Conservation (phyloP, 352 stramenopile species). For the Phytophthora macrochlamydospora region DNA sequence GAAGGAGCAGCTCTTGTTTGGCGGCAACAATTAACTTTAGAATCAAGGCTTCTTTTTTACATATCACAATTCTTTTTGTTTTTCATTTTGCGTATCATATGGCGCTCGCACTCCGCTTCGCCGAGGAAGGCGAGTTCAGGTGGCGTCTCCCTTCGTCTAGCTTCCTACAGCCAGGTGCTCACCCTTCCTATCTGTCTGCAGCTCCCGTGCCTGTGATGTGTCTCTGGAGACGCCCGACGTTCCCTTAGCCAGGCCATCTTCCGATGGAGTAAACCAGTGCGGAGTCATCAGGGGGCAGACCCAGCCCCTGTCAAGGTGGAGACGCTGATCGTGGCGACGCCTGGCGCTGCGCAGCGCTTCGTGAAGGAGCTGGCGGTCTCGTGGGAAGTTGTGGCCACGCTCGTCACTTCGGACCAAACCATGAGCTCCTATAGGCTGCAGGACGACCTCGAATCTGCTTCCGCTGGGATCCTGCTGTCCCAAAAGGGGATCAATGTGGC, state of each 20-base stretch:
- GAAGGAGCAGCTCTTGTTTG: not conserved
- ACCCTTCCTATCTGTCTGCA: constrained; percentile 11
- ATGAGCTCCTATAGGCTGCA: constrained; percentile 22
- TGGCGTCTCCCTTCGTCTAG: constrained; percentile 18
- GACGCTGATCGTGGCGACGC: constrained; percentile 57
- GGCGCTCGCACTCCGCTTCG: constrained; percentile 46
- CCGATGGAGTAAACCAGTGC: constrained; percentile 60
- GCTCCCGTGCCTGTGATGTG: constrained; percentile 52
- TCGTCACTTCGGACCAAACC: constrained; percentile 55
- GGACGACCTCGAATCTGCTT: not conserved
- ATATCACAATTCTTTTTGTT: too few species aligned
- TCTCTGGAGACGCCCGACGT: constrained; percentile 27
- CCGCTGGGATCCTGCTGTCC: constrained; percentile 43
- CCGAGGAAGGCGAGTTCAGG: constrained; percentile 63
- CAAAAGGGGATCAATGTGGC: constrained; percentile 37
- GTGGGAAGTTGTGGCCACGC: constrained; percentile 54
- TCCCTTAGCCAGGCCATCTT: constrained; percentile 50
- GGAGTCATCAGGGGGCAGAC: constrained; percentile 19
- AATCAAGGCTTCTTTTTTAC: not conserved
- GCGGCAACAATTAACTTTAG: not conserved
- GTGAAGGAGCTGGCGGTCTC: constrained; percentile 45
- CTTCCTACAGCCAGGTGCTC: not conserved
- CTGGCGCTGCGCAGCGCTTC: constrained; percentile 51
- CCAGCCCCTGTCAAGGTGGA: constrained; percentile 23
- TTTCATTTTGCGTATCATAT: constrained; percentile 32